phyloP scores from a whole-genome alignment of 345 rosid species.

The Cardiospermum halicacabum region DNA sequence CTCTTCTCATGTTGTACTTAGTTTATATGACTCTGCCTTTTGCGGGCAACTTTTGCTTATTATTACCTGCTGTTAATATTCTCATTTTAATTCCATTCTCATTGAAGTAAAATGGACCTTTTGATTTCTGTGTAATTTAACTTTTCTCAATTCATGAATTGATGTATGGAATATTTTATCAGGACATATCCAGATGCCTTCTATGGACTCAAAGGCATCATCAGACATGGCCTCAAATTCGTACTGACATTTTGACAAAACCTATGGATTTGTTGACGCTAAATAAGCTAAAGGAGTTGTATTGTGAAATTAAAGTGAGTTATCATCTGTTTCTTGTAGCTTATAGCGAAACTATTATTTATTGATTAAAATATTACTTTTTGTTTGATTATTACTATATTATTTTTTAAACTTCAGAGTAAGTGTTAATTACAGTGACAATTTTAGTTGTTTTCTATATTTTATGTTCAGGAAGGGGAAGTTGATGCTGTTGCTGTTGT shows the following conservation, averaged over 20 bases:
- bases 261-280: slow-evolving; percentile 85
- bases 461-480: slow-evolving; percentile 59
- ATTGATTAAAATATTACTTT: too few relatives aligned
- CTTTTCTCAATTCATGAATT: slow-evolving; percentile 5
- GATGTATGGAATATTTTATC: slow-evolving; percentile 13
- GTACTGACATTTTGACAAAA: slow-evolving; percentile 67
- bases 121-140: not conserved
- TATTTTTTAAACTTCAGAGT: not conserved
- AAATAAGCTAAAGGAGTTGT: slow-evolving; percentile 70
- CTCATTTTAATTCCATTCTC: slow-evolving; percentile 7
- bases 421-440: not conserved
- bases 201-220: slow-evolving; percentile 94
- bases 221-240: slow-evolving; percentile 90
- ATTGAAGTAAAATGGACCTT: not conserved
- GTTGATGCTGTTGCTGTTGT: slow-evolving; percentile 58
- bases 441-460: slow-evolving; percentile 4
- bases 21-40: not conserved
- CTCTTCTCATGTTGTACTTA: not conserved
- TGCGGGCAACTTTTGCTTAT: not conserved
- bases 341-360: not conserved
- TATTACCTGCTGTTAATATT: slow-evolving; percentile 1
- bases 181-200: slow-evolving; percentile 97
- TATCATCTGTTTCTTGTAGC: slow-evolving; percentile 2
- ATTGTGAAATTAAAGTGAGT: slow-evolving; percentile 72
- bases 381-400: slow-evolving; percentile 6